Conservation (phyloP, 345 rosid genomes). For the Moricandia moricandioides region DNA sequence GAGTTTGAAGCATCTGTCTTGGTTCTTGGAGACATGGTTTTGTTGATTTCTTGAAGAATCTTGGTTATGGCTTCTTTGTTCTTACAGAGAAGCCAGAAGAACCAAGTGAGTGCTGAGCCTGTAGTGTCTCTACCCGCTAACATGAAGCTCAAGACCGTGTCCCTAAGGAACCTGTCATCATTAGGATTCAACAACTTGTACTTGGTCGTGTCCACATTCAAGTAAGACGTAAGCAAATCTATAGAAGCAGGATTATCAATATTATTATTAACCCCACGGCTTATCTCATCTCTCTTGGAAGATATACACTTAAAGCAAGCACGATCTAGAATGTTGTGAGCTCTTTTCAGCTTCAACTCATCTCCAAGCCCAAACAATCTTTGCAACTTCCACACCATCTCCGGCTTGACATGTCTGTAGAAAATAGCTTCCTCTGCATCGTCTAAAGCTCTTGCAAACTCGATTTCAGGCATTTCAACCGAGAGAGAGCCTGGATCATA, state of each 20-base stretch:
- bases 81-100: constrained; percentile 45
- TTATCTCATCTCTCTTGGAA: constrained; percentile 31
- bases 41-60: constrained; percentile 40
- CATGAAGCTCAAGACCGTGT: constrained; percentile 36
- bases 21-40: neutral
- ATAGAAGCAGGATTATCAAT: neutral
- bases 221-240: constrained; percentile 40
- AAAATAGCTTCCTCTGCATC: constrained; percentile 51
- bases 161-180: constrained; percentile 41
- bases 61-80: constrained; percentile 29
- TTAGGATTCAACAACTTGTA: constrained; percentile 18
- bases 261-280: neutral
- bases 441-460: constrained; percentile 42
- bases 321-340: constrained; percentile 34
- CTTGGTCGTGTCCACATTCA: constrained; percentile 29
- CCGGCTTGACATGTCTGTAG: constrained; percentile 45
- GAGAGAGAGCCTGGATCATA: constrained; percentile 45
- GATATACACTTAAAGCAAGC: constrained; percentile 28
- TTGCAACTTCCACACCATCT: constrained; percentile 45
- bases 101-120: constrained; percentile 49
- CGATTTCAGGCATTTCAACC: constrained; percentile 36
- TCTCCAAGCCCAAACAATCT: constrained; percentile 43
- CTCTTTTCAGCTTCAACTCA: constrained; percentile 43
- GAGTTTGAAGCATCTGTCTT: neutral
- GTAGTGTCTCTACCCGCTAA: constrained; percentile 51